Base-by-base conservation (phyloP, 2,329 filamentous ascomycete species). In the Pseudogymnoascus sp. region DNA sequence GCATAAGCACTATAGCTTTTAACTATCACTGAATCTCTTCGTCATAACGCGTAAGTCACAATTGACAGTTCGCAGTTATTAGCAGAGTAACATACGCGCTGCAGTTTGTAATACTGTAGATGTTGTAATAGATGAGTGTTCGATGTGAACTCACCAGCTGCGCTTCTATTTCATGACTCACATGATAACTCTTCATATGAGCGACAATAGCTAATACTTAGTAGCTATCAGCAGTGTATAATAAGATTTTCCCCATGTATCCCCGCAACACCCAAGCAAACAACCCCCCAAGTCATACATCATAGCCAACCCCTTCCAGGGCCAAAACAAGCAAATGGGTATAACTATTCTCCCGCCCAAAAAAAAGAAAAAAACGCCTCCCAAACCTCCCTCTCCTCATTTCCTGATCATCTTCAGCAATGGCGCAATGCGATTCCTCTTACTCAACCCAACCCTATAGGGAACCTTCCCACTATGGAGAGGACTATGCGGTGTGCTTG, bases 381-480 rank as follows among this genome's bases (percentile, higher is more conserved):
- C 15, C n/a, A 33, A 33, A 12, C 4, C 2, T 8, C 26, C 2
- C 45, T 12, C 45, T 3, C 9, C 57, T 68, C 62, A 79, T 66
- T 78, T 79, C 68, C 71, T 75, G 52, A 79, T 69, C 2, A 70
- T 69, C 62, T 75, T 77, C 58, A 79, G 68, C 45, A 80, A 65
- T 7, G 77, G 76, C 39, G 77, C 71, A 58, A 80, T 78, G 59
- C 75, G 73, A 19, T 73, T 74, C 39, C 74, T 72, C 68, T 74
- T 76, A 66, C 77, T 79, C 35, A 80, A 67, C 2, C 77, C 77
- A 39, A 80, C 77, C 21, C 77, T 70, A 56, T 77, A 76, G 1
- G 69, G 66, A 19, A 74, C 70, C 63, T 77, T 77, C 13, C 72
- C 66, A 26, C 48, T 60, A 41, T 57, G 59, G 9, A 61, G 59